Conservation (phyloP, 2,329 filamentous ascomycete species). For the Talaromyces funiculosus region DNA sequence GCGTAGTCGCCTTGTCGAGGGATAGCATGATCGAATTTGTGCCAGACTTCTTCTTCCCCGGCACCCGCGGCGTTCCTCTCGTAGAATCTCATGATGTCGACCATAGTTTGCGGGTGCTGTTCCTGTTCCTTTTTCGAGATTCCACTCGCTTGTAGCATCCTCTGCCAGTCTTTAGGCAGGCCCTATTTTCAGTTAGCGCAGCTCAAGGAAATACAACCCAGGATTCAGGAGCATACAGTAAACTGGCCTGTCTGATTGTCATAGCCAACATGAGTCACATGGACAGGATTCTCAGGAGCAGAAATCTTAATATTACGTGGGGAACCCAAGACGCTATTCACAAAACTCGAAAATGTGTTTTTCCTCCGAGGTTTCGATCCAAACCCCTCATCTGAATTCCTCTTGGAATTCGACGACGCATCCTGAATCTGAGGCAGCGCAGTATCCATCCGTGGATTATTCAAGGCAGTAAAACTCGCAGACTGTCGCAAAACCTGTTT, state of each 20-base stretch:
- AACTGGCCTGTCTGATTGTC: constrained; percentile 95
- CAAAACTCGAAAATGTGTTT: constrained; percentile 79
- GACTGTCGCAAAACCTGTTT: constrained; percentile 60
- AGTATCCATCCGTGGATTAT: constrained; percentile 46
- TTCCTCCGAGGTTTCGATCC: constrained; percentile 65
- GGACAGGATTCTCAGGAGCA: constrained; percentile 94
- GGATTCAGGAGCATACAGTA: constrained; percentile 54
- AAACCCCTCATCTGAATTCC: constrained; percentile 72
- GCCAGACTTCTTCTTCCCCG: constrained; percentile 80
- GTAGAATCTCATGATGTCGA: constrained; percentile 94
- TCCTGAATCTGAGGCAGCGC: constrained; percentile 41
- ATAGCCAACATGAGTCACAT: constrained; percentile 96
- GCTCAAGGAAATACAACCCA: neutral
- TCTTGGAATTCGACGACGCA: constrained; percentile 57
- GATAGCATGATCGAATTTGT: constrained; percentile 90
- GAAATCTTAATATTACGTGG: constrained; percentile 91
- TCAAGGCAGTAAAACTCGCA: constrained; percentile 55
- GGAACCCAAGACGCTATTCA: constrained; percentile 77
- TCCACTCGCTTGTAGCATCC: constrained; percentile 87
- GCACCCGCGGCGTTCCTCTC: constrained; percentile 82
- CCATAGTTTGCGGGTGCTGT: constrained; percentile 90
- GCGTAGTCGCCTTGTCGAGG: constrained; percentile 44
- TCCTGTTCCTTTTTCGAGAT: constrained; percentile 95
- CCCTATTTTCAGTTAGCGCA: constrained; percentile 53
- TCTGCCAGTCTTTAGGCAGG: constrained; percentile 95